Evolutionary conservation across 805 yeast genomes (phyloP), one percentile per base, ranked within the genome.

Genomic region (Wickerhamomyces chambardii): DNA sequence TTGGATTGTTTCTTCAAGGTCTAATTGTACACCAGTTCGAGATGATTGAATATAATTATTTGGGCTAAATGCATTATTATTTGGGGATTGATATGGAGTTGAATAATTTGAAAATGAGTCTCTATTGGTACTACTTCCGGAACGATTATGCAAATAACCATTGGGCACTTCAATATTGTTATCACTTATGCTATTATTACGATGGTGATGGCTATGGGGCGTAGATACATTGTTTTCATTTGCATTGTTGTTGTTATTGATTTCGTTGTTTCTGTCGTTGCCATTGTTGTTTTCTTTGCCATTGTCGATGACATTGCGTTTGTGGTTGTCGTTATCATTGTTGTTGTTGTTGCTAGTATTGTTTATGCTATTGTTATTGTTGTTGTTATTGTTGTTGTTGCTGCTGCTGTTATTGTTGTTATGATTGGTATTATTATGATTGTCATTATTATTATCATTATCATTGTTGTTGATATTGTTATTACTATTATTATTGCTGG

Each of bases 1-100:
- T 62, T 89, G 97, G 41, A 92, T 92, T 33, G 85, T 66, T 51
- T 85, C 94, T 59, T 92, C 98, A 31, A 92, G 70, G 54, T 89
- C 78, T 15, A 65, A 43, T 9, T 43, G 34, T 14, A 26, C 38
- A 0, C 44, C 42, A 22, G 16, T 17, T 14, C 36, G 29, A 7
- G 43, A 36, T 2, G 40, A 12, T 24, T 8, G 12, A 11, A 24
- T 11, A 8, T 6, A 24, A n/a, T n/a, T n/a, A 12, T 11, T 24
- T 24, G 27, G 6, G 12, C n/a, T 24, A 3, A 44, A 15, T 7
- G 56, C 30, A 50, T 59, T 15, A 44, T 40, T 14, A 32, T 40
- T 36, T 25, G 50, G 50, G 32, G 51, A 44, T 36, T 43, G 47
- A 38, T 46, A 19, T 4, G 53, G 46, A 6, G 53, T 47, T 15